Percentiles rank a stretch among this genome's conserved stretches.
Conservation (phyloP, 139 green algal species). For the Tetraselmis chui region DNA sequence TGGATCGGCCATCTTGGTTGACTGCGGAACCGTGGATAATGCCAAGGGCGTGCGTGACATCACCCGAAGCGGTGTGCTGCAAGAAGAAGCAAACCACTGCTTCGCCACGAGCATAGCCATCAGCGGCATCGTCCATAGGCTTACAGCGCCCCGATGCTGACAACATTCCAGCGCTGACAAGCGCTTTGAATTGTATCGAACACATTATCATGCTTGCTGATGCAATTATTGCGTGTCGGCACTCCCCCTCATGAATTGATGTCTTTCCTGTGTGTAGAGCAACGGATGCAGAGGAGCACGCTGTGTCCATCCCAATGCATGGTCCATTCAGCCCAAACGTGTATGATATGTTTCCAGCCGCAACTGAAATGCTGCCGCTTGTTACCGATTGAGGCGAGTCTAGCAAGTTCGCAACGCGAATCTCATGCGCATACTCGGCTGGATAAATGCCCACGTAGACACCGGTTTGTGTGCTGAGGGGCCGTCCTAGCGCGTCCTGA, state of each 20-base stretch:
- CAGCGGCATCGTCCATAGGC: slow-evolving; percentile 25
- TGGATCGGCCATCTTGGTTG: slow-evolving; percentile 85
- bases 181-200: slow-evolving; percentile 25
- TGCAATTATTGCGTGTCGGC: slow-evolving; percentile 32
- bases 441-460: not conserved
- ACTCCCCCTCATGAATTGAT: too few relatives aligned
- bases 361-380: slow-evolving; percentile 11
- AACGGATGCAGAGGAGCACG: slow-evolving; percentile 56
- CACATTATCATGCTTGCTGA: slow-evolving; percentile 43
- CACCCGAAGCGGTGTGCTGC: not conserved
- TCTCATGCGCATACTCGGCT: not conserved
- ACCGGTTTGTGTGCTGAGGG: not conserved
- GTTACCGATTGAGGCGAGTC: slow-evolving; percentile 3
- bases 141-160: slow-evolving; percentile 56
- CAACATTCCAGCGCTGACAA: slow-evolving; percentile 54
- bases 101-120: slow-evolving; percentile 32
- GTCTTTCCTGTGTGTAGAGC: slow-evolving; percentile 33
- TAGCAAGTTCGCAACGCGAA: not conserved
- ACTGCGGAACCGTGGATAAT: slow-evolving; percentile 56
- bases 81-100: slow-evolving; percentile 13
- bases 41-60: not conserved
- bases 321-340: slow-evolving; percentile 24
- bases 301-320: slow-evolving; percentile 52
- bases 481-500: too few relatives aligned
- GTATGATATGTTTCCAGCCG: slow-evolving; percentile 17